These are phyloP conservation scores for Hydnum rufescens DNA, from an alignment of 768 basidiomycete species.

Conservation along the genomic window DNA sequence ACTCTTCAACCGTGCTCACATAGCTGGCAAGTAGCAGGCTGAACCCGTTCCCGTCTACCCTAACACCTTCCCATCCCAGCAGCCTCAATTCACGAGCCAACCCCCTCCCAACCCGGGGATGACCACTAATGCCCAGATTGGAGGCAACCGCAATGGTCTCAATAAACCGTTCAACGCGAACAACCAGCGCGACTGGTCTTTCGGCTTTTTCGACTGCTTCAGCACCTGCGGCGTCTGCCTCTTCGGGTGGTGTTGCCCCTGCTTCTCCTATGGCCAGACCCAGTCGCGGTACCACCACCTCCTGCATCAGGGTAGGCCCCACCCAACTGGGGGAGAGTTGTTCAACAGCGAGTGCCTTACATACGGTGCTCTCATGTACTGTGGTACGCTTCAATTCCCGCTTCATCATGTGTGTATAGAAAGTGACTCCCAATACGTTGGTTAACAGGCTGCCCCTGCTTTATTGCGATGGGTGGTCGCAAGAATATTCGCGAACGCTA, in stretches of 20 bases:
- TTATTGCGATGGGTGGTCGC: background rate
- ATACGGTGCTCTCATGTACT: background rate
- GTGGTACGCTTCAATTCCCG: constrained; percentile 7
- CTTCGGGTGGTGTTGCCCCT: constrained; percentile 24
- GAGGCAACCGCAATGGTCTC: constrained; percentile 15
- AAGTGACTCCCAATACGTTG: constrained; percentile 13
- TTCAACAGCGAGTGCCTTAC: background rate
- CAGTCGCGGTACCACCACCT: constrained; percentile 25
- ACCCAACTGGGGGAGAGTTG: constrained; percentile 21
- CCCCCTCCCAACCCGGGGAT: too few species aligned
- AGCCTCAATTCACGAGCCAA: too few species aligned
- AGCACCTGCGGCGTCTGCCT: constrained; percentile 15
- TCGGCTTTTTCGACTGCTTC: constrained; percentile 15
- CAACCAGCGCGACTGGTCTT: constrained; percentile 20
- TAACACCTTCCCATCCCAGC: too few species aligned
- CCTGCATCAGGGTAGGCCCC: constrained; percentile 19
- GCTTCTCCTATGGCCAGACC: constrained; percentile 23
- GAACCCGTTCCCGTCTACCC: too few species aligned
- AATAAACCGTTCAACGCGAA: constrained; percentile 13
- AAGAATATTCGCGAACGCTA: constrained; percentile 1
- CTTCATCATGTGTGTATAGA: constrained; percentile 12
- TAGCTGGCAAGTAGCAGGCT: too few species aligned
- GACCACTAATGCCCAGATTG: too few species aligned
- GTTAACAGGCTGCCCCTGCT: constrained; percentile 11
- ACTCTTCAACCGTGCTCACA: background rate